A percentile compares a stretch with the other conserved stretches of the same genome.
Evolutionary conservation across 2,329 filamentous ascomycete genomes (phyloP).

Genomic region (Aspergillus nomiae): DNA sequence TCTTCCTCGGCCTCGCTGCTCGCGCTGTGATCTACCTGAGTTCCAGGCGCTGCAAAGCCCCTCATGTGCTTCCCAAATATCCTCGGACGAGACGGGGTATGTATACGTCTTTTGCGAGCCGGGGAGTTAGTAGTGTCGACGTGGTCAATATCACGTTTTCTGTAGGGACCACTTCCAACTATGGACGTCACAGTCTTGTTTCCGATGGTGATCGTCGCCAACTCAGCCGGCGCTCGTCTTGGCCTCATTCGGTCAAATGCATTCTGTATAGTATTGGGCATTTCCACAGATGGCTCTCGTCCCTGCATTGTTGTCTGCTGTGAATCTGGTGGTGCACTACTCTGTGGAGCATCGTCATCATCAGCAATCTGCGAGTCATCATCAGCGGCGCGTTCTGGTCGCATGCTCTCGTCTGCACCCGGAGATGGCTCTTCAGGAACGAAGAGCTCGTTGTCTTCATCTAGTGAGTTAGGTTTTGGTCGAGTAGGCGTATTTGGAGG

Average conservation of each 20-base stretch:
- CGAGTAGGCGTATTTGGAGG: neutral
- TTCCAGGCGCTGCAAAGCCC: conserved; percentile 59
- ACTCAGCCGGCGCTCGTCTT: conserved; percentile 62
- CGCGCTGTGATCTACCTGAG: conserved; percentile 32
- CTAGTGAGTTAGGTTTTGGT: neutral
- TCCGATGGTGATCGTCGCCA: conserved; percentile 76
- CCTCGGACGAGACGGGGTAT: conserved; percentile 38
- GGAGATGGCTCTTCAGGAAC: conserved; percentile 7
- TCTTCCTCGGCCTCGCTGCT: conserved; percentile 26
- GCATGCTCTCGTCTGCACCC: neutral
- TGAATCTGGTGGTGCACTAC: neutral
- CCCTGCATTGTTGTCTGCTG: conserved; percentile 18
- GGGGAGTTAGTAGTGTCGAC: conserved; percentile 23
- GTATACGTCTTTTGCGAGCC: conserved; percentile 43
- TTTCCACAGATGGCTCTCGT: conserved; percentile 24
- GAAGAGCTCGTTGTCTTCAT: neutral
- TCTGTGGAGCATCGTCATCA: conserved; percentile 10
- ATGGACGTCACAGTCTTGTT: conserved; percentile 66
- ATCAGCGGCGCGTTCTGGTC: neutral
- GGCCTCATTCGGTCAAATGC: conserved; percentile 67
- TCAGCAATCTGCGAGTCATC: conserved; percentile 13
- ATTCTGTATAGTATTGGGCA: conserved; percentile 55
- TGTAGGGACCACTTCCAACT: conserved; percentile 58
- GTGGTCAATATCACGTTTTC: conserved; percentile 35
- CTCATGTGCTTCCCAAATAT: conserved; percentile 51